A percentile compares a stretch with the other conserved stretches of the same genome.
These are phyloP conservation scores for Rutstroemia sp. DNA, from an alignment of 2,329 filamentous ascomycete species.

Conservation along the genomic window DNA sequence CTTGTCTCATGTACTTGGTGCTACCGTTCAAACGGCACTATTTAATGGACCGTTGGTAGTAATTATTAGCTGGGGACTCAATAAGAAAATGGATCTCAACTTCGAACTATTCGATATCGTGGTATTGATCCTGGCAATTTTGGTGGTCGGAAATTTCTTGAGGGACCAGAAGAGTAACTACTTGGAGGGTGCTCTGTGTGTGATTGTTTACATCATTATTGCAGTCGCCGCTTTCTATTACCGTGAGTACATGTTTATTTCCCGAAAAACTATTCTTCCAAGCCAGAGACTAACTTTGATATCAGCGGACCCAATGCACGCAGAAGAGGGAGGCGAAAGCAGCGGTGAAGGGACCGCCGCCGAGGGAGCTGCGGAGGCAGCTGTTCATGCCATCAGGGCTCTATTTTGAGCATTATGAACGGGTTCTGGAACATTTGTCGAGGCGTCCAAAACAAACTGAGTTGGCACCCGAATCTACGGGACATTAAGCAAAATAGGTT, in stretches of 20 bases:
- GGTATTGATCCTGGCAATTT: conserved; percentile 72
- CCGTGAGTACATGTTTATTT: conserved; percentile 32
- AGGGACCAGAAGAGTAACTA: conserved; percentile 87
- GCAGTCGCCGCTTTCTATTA: conserved; percentile 51
- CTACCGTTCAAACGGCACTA: conserved; percentile 82
- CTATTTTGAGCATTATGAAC: not conserved
- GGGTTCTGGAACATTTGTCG: not conserved
- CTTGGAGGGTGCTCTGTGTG: conserved; percentile 76
- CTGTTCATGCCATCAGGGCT: not conserved
- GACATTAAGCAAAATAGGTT: not conserved
- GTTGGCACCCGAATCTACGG: not conserved
- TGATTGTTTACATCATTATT: conserved; percentile 57
- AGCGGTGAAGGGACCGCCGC: not conserved
- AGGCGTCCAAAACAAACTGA: not conserved
- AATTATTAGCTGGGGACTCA: conserved; percentile 73
- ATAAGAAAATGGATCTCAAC: conserved; percentile 65
- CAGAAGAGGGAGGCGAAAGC: not conserved
- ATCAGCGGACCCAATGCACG: not conserved
- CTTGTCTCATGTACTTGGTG: conserved; percentile 40
- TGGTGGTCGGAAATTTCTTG: conserved; percentile 82
- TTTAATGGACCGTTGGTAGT: conserved; percentile 81
- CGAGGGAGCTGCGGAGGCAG: not conserved
- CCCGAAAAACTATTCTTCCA: no score
- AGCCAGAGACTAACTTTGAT: not conserved
- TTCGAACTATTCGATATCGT: conserved; percentile 88